phyloP scores from a whole-genome alignment of 148 eudicot species.

The Fagopyrum esculentum region DNA sequence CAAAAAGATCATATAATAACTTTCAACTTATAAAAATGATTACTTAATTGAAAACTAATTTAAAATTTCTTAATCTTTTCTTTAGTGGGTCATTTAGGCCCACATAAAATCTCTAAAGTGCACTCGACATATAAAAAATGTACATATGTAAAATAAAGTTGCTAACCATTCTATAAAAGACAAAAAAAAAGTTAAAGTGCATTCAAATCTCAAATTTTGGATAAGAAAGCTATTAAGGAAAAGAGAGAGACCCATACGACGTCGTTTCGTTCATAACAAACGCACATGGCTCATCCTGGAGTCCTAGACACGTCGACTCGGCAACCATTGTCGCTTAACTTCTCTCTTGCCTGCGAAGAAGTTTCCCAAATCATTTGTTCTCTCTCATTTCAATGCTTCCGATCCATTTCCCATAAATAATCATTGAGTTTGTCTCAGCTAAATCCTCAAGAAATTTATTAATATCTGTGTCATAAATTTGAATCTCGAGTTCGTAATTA shows the following conservation, averaged over 20 bases:
- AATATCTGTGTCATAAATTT: not conserved
- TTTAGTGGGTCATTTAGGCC: no score
- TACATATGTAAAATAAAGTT: no score
- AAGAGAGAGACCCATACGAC: not conserved
- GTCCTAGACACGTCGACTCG: not conserved
- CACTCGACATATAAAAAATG: no score
- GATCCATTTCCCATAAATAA: slow-evolving; percentile 5
- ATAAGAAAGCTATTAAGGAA: no score
- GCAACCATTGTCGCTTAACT: slow-evolving; percentile 3
- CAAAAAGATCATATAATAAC: no score
- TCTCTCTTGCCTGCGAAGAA: slow-evolving; percentile 11
- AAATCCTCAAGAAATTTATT: not conserved
- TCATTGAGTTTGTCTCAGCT: not conserved
- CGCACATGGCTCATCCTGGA: not conserved
- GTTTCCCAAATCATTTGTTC: slow-evolving; percentile 6
- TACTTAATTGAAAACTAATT: no score
- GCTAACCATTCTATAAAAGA: no score
- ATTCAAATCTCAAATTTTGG: no score
- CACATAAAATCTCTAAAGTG: no score
- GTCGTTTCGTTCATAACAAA: not conserved
- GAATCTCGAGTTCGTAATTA: slow-evolving; percentile 1
- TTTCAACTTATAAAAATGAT: no score
- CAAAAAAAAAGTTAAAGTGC: no score
- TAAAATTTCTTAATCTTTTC: no score
- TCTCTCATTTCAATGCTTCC: not conserved